Evolutionary conservation across 139 green algal genomes (phyloP), one percentile per base, ranked within the genome.

Genomic region (Marvania coccoides): DNA sequence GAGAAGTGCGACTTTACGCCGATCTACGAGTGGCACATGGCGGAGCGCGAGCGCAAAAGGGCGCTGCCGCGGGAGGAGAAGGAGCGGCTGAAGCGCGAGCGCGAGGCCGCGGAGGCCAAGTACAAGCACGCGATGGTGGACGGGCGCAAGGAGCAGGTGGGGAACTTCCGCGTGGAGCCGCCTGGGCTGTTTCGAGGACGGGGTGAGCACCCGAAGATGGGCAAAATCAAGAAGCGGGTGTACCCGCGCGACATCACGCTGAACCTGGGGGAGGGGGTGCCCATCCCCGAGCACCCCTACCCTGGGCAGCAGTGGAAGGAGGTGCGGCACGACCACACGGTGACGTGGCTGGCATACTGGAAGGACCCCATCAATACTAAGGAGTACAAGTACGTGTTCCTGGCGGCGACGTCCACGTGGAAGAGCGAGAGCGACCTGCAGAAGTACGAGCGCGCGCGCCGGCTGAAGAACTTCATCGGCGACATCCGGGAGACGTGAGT

Each of bases 151-250:
- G 94, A 99, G 81, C 83, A 97, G 88, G 88, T 99, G 38, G 95
- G 95, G 67, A 99, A 99, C 79, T 99, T 97, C 82, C 66, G 93
- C 0, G 90, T 99, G 37, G 95, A 99, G 77, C 93, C 95, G 4
- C 95, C 95, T 0, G 90, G 93, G 3, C 83, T 99, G 71, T 99
- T 99, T 86, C 75, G 95, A 3, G 95, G 95, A 4, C 88, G 95
- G 10, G 95, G 95, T 2, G 95, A 99, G 79, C 95, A 99, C 77
- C 95, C 95, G 6, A 95, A 92, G 73, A 98, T 98, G 94, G 94
- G 94, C 61, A 94, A 84, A 57, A 81, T 98, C 62, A 99, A 99
- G 83, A 75, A 69, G 60, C 83, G 94, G 37, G 87, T 99, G 54
- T 96, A 96, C 75, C 94, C 94, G 0, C 76, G 87, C 1, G 93